Conservation (phyloP, 352 stramenopile genomes). For the Pythium monospermum region DNA sequence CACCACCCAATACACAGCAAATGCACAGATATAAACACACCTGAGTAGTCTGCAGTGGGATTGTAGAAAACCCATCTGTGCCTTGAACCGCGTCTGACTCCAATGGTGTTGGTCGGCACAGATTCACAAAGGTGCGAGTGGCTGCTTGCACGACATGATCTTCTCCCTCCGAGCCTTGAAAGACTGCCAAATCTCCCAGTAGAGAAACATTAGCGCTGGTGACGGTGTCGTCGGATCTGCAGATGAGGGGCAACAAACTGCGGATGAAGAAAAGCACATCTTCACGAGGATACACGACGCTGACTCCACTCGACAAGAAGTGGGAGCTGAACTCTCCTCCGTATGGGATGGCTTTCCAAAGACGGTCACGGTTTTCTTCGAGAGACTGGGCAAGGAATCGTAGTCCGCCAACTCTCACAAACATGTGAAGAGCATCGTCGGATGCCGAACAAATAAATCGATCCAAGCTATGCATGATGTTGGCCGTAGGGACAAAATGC, state of each 20-base stretch:
- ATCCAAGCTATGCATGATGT: not conserved
- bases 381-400: conserved; percentile 9
- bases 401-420: conserved; percentile 7
- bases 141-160: not conserved
- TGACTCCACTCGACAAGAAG: not conserved
- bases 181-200: not conserved
- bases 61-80: no score
- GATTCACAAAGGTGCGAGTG: not conserved
- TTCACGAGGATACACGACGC: not conserved
- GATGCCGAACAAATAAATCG: conserved; percentile 14
- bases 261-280: conserved; percentile 10
- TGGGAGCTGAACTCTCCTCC: conserved; percentile 1
- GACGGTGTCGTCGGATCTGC: not conserved
- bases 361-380: not conserved
- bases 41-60: not conserved
- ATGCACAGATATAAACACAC: not conserved
- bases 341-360: conserved; percentile 4
- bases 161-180: conserved; percentile 3
- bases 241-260: conserved; percentile 3
- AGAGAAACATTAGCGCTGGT: conserved; percentile 1
- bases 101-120: not conserved
- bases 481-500: no score
- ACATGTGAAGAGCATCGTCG: conserved; percentile 1
- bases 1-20: not conserved
- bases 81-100: no score